Evolutionary conservation across 2,329 filamentous ascomycete species (phyloP), one percentile per base, ranked within the genome.

Genomic region (Hypomyces rosellus): DNA sequence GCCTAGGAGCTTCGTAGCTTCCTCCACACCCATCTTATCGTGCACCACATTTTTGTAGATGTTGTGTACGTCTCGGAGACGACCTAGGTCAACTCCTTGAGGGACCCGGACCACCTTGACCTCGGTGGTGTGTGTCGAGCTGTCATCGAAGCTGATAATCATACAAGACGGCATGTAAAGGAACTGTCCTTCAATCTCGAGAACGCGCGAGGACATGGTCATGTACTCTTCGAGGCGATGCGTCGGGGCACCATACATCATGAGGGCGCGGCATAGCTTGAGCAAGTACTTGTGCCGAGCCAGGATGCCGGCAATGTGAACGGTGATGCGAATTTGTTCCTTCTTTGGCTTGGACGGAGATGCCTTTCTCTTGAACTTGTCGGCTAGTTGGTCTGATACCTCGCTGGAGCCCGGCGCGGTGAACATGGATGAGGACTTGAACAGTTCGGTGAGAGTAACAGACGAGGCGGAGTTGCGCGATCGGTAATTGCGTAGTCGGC

Each of bases 161-260:
- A 96, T 96, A 62, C 88, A 95, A 0, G 88, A 88, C 0, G 91
- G 90, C 30, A 96, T 81, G 64, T 96, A 96, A 18, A 96, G 72
- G 59, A 93, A 96, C 61, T 95, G 89, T 5, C 86, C 86, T 57
- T 95, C 87, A 14, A 96, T 91, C 66, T 91, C 88, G 36, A 96
- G 77, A 2, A 93, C 88, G n/a, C 88, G 80, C 1, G 91, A 85
- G 8, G 88, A 90, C 87, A 92, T 95, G 55, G 80, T 84, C 81
- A 96, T 85, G 66, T 95, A 96, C 64, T 95, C 87, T 67, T 96
- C 91, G 16, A 96, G 74, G 11, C 91, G 84, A 70, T 96, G 91
- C 0, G 90, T 95, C 1, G 91, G 91, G 1, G 91, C 91, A 12
- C 91, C 91, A 56, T 89, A 96, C 62, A 83, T 77, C 90, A 96